Conservation (phyloP, 2,329 filamentous ascomycete species). For the Herpotrichia juniperi region DNA sequence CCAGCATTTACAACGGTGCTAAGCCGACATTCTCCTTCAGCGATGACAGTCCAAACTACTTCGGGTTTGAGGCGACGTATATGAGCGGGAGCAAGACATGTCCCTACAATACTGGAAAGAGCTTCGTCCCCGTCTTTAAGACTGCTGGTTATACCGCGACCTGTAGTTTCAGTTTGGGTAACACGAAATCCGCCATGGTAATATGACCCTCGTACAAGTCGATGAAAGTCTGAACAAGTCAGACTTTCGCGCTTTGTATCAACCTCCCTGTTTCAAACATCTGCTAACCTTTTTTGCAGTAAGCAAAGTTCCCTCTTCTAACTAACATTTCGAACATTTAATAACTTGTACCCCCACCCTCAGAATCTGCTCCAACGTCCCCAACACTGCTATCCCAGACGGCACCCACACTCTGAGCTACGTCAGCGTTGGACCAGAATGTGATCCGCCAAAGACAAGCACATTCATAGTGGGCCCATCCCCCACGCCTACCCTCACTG, state of each 20-base stretch:
- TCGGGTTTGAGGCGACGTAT: background rate
- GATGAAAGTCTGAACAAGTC: too few relatives aligned
- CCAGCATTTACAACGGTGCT: too few relatives aligned
- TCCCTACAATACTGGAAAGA: background rate
- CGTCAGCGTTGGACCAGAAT: background rate
- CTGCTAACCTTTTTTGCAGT: too few relatives aligned
- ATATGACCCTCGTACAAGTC: too few relatives aligned
- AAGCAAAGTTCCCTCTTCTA: too few relatives aligned
- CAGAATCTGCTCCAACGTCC: background rate
- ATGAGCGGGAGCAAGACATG: background rate
- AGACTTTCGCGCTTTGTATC: too few relatives aligned
- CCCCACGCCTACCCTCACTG: background rate
- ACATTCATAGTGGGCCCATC: background rate
- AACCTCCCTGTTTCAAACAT: too few relatives aligned
- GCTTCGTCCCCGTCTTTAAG: background rate
- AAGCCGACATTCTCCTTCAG: too few relatives aligned
- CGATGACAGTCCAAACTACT: background rate
- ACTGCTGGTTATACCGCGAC: background rate
- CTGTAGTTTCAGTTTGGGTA: background rate
- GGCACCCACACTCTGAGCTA: background rate
- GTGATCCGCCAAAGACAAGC: background rate
- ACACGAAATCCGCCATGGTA: too few relatives aligned
- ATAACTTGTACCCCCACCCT: background rate
- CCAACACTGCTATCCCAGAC: background rate
- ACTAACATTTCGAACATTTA: background rate